Evolutionary conservation across 192 early-diverging fungal genomes (phyloP).

Genomic region (Umbelopsis sp.): DNA sequence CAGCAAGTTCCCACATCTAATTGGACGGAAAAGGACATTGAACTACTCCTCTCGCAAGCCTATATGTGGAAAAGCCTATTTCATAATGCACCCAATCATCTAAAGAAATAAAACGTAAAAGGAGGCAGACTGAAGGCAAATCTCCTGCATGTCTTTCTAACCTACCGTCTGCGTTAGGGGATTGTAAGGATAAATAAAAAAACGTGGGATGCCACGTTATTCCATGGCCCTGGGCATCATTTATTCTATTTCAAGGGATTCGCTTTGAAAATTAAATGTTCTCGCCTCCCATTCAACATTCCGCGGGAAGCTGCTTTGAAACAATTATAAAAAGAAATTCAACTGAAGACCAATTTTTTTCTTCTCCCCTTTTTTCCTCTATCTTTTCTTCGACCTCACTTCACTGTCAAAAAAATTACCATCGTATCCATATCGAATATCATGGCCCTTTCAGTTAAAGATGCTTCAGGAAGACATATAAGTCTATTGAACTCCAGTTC

Average conservation of each 20-base stretch:
- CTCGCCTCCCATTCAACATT: conserved; percentile 11
- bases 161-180: neutral
- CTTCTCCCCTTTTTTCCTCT: neutral
- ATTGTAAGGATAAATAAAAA: neutral
- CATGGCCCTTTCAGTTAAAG: conserved; percentile 31
- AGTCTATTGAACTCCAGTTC: conserved; percentile 30
- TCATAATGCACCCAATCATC: conserved; percentile 88
- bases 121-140: conserved; percentile 25
- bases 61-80: conserved; percentile 98
- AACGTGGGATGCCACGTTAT: conserved; percentile 21
- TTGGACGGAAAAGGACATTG: conserved; percentile 92
- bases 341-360: conserved; percentile 6
- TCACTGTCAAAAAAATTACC: conserved; percentile 8
- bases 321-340: conserved; percentile 22
- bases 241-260: conserved; percentile 14
- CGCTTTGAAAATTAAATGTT: conserved; percentile 8
- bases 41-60: conserved; percentile 92
- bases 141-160: conserved; percentile 15
- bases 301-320: conserved; percentile 3
- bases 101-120: conserved; percentile 42
- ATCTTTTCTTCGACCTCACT: neutral
- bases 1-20: conserved; percentile 84
- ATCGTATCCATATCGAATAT: neutral
- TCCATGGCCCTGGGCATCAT: conserved; percentile 2
- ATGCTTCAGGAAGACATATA: conserved; percentile 36